Conservation (phyloP, 345 rosid species). For the Sonneratia alba region DNA sequence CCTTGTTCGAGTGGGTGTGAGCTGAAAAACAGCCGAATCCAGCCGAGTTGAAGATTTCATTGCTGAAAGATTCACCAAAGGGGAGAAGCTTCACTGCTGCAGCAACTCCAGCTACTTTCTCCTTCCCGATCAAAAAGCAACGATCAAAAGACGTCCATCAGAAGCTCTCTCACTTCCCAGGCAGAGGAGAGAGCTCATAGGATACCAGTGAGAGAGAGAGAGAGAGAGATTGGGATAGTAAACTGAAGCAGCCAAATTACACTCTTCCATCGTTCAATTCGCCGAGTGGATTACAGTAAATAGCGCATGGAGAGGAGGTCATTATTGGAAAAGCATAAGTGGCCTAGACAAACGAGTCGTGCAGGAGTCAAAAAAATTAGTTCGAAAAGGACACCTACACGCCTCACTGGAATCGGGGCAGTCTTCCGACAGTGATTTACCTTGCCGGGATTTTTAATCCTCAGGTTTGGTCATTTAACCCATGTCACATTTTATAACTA, state of each 20-base stretch:
- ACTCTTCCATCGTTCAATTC: not conserved
- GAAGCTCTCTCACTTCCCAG: not conserved
- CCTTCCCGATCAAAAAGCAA: not conserved
- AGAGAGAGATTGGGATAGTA: not conserved
- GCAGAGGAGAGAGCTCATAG: not conserved
- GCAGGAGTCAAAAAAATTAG: too few relatives aligned
- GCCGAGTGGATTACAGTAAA: not conserved
- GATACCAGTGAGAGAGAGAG: not conserved
- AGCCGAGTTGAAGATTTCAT: constrained; percentile 86
- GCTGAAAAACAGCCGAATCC: constrained; percentile 84
- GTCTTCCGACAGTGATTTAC: too few relatives aligned
- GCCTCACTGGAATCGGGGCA: too few relatives aligned
- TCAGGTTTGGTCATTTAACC: too few relatives aligned
- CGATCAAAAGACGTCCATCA: not conserved
- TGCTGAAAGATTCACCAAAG: not conserved
- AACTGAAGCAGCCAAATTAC: not conserved
- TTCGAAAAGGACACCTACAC: too few relatives aligned
- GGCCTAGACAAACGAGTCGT: not conserved
- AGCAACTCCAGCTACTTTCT: not conserved
- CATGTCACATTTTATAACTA: too few relatives aligned
- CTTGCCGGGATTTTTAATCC: too few relatives aligned
- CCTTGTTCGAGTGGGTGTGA: constrained; percentile 98
- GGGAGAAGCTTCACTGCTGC: not conserved
- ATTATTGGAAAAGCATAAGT: not conserved
- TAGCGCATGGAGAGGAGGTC: not conserved